Base-by-base conservation (phyloP, 352 stramenopile species). In the Phytophthora palmivora region DNA sequence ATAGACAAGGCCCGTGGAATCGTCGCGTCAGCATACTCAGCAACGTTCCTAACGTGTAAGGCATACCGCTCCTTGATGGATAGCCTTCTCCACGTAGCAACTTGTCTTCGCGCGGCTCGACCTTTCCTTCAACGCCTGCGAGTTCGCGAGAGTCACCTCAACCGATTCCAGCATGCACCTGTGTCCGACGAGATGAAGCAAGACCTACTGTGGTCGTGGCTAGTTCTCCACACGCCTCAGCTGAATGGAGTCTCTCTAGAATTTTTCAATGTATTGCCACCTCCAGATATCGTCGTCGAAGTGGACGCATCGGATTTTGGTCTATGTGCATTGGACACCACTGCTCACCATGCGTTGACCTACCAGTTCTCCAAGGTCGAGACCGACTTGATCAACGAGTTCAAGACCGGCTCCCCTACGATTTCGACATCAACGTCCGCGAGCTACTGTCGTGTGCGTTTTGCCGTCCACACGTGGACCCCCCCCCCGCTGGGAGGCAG, bases 391-490 rank as follows among this genome's bases (percentile, higher is more conserved):
- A 56, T 46, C 4, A 22, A 21, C 7, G 12, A 19, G 0, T 56
- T 56, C 36, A 56, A 56, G 48, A 12, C 44, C 3, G 48, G 22
- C 1, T 10, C 6, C 15, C 19, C 12, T 46, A 46, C 52, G 22
- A 33, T 2, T 72, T 63, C 14, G 57, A 72, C 14, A 72, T 72
- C 50, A 72, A 64, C 36, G 64, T 49, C 21, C 56, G 26, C 26
- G 26, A 32, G 26, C 26, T 32, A 8, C 26, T 32, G 4, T 32
- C 26, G 4, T 32, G 26, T 8, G 26, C 26, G 4, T 32, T 32
- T 32, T 8, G 26, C 26, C 26, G 4, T 32, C 26, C 4, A 9
- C 26, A 32, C 26, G 26, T 32, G 26, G 4, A 32, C 8, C 8
- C 8, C n/a, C n/a, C n/a, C n/a, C n/a, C 8, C 26, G 26, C 8